A percentile compares a stretch with the other conserved stretches of the same genome.
phyloP scores from a whole-genome alignment of 2,329 filamentous ascomycete genomes.

The Leptoxyphium fumago region DNA sequence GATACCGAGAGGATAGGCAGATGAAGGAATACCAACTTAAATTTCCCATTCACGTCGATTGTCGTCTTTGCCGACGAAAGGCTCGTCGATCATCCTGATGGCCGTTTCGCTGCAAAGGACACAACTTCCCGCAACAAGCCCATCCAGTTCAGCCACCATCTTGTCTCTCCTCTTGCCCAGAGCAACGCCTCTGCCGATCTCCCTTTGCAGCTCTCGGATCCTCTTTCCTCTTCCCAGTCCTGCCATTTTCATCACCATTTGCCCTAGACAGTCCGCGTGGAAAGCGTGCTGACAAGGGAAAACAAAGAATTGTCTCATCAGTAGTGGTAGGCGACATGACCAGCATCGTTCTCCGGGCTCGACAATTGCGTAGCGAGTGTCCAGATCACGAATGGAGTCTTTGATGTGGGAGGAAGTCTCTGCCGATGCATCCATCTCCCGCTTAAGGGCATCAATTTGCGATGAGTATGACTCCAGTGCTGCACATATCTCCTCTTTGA shows the following conservation, averaged over 20 bases:
- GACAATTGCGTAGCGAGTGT: conserved; percentile 86
- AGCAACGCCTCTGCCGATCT: conserved; percentile 59
- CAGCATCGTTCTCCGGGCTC: conserved; percentile 93
- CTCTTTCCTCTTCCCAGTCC: conserved; percentile 60
- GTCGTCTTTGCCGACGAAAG: conserved; percentile 65
- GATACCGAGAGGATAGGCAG: no score
- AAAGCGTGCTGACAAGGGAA: conserved; percentile 98
- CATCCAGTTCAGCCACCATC: conserved; percentile 78
- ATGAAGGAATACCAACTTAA: conserved; percentile 9
- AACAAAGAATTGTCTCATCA: conserved; percentile 91
- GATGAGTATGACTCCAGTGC: conserved; percentile 88
- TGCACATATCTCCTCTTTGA: conserved; percentile 93
- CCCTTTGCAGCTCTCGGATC: conserved; percentile 72
- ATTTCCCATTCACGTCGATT: conserved; percentile 66
- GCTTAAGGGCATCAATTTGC: conserved; percentile 74
- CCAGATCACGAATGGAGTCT: conserved; percentile 69
- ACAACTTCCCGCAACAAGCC: conserved; percentile 78
- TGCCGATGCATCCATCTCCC: conserved; percentile 91
- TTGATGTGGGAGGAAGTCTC: conserved; percentile 84
- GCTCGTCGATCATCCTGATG: conserved; percentile 86
- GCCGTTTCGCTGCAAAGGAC: conserved; percentile 90
- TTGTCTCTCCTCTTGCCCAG: conserved; percentile 60
- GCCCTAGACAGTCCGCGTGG: conserved; percentile 84
- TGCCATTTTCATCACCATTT: conserved; percentile 68
- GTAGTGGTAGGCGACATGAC: conserved; percentile 67